These are phyloP conservation scores for Rhododendron mucronatum DNA, from an alignment of 148 eudicot species.

Conservation along the genomic window DNA sequence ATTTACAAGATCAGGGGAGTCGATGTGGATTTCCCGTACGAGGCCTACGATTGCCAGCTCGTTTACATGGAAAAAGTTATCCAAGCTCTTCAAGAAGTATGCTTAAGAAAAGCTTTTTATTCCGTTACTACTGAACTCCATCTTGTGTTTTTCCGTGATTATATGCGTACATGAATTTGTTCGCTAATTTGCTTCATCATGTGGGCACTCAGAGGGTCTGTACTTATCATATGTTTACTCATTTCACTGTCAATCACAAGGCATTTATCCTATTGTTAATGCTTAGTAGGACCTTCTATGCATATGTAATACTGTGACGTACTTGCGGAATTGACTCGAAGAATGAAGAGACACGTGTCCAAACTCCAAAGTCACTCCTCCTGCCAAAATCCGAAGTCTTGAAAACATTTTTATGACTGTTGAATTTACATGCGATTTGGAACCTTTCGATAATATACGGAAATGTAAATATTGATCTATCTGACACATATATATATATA, in stretches of 20 bases:
- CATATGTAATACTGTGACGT: neutral
- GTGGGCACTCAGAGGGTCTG: neutral
- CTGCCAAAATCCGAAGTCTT: neutral
- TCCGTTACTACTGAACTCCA: neutral
- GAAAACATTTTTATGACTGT: neutral
- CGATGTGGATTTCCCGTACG: slow-evolving; percentile 79
- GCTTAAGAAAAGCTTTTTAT: neutral
- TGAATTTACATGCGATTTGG: neutral
- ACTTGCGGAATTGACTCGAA: neutral
- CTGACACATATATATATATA: neutral
- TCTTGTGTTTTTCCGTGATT: neutral
- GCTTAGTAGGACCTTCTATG: neutral
- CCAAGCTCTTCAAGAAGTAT: slow-evolving; percentile 83
- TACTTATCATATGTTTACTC: neutral
- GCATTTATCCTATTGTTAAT: neutral
- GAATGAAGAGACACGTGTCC: neutral
- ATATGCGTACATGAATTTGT: neutral
- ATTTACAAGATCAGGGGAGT: slow-evolving; percentile 79
- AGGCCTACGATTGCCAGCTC: slow-evolving; percentile 93
- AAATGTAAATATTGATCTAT: neutral
- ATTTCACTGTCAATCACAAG: neutral
- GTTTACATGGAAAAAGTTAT: slow-evolving; percentile 95
- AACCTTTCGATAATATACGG: neutral
- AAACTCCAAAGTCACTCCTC: neutral
- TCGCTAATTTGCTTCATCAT: too few species aligned